Evolutionary conservation across 2,329 filamentous ascomycete species (phyloP).

Genomic region (Cladosporium sp.): DNA sequence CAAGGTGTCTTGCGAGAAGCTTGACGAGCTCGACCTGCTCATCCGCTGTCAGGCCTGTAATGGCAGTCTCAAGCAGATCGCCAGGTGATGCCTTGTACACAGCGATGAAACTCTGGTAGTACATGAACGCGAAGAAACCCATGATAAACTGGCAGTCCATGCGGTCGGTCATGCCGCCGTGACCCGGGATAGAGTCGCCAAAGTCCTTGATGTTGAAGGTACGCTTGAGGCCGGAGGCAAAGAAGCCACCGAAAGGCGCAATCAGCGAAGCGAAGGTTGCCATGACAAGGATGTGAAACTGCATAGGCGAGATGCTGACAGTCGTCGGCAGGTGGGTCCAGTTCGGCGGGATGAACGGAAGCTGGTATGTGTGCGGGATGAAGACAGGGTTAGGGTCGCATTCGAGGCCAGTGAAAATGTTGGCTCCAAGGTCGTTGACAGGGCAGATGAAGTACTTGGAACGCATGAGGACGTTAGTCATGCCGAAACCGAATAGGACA

Average conservation of each 20-base stretch:
- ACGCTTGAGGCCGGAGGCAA: slow-evolving; percentile 94
- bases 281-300: slow-evolving; percentile 87
- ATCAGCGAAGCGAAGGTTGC: slow-evolving; percentile 95
- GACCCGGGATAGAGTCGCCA: slow-evolving; percentile 94
- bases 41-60: slow-evolving; percentile 81
- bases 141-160: slow-evolving; percentile 99
- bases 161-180: slow-evolving; percentile 96
- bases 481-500: slow-evolving; percentile 75
- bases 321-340: slow-evolving; percentile 72
- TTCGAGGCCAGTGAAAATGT: slow-evolving; percentile 84
- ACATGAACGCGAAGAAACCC: slow-evolving; percentile 98
- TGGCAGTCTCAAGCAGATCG: slow-evolving; percentile 84
- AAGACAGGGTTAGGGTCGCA: slow-evolving; percentile 94
- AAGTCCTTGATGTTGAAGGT: slow-evolving; percentile 99
- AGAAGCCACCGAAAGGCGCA: slow-evolving; percentile 97
- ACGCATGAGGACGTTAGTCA: slow-evolving; percentile 82
- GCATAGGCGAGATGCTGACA: slow-evolving; percentile 80
- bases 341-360: slow-evolving; percentile 59
- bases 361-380: slow-evolving; percentile 70
- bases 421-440: slow-evolving; percentile 92
- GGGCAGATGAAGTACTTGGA: slow-evolving; percentile 99
- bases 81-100: slow-evolving; percentile 83
- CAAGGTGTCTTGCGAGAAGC: slow-evolving; percentile 63
- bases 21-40: slow-evolving; percentile 82
- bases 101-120: slow-evolving; percentile 94